Percentiles rank a stretch among this genome's conserved stretches.
Conservation (phyloP, 352 stramenopile genomes). For the Phytopythium helicoides region DNA sequence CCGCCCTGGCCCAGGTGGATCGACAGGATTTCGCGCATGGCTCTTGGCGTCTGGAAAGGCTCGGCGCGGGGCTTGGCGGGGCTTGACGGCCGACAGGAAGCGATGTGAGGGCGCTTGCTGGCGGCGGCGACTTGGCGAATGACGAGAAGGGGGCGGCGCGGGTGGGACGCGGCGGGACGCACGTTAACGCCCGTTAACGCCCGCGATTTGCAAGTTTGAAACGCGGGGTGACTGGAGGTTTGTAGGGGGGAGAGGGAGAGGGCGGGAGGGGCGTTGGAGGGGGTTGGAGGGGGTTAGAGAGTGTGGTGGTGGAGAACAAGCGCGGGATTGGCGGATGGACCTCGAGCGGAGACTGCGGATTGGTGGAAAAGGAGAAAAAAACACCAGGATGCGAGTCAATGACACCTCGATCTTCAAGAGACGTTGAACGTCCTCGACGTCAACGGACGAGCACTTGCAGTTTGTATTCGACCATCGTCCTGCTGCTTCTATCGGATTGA, state of each 20-base stretch:
- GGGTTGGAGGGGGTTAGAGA: not conserved
- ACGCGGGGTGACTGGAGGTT: not conserved
- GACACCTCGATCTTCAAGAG: not conserved
- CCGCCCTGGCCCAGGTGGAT: constrained; percentile 96
- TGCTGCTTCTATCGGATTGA: too few species aligned
- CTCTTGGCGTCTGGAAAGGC: too few species aligned
- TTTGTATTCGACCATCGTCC: not conserved
- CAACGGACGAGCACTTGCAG: not conserved
- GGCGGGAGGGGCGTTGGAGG: not conserved
- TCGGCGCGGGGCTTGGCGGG: too few species aligned
- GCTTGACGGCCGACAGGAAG: too few species aligned
- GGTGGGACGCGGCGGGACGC: not conserved
- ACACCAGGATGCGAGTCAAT: not conserved
- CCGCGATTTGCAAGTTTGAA: constrained; percentile 2
- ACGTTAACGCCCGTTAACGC: not conserved
- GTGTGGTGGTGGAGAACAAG: not conserved
- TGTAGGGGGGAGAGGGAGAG: not conserved
- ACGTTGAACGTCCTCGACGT: not conserved
- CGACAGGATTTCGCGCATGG: constrained; percentile 94
- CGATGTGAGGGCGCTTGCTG: constrained; percentile 12
- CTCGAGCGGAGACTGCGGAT: too few species aligned
- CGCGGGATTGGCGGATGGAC: not conserved
- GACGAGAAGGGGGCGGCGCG: not conserved
- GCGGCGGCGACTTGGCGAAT: too few species aligned
- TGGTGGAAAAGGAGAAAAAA: not conserved